Percentiles rank a stretch among this genome's conserved stretches.
phyloP scores from a whole-genome alignment of 2,329 filamentous ascomycete genomes.

The Periconia sp. region DNA sequence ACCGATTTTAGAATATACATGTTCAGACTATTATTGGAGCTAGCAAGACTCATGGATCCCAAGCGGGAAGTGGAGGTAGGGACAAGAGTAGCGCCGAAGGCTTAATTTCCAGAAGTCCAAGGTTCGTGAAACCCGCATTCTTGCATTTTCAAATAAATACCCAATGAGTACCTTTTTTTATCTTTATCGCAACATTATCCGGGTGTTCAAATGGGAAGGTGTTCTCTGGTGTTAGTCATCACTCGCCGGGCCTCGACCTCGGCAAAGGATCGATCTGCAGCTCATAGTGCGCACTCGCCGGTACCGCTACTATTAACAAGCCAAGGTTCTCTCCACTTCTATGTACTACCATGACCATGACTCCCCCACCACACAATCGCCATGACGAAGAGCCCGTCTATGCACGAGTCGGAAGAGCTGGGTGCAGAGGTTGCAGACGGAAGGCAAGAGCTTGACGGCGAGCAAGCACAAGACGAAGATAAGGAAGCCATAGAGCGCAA shows the following conservation, averaged over 20 bases:
- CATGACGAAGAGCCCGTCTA: slow-evolving; percentile 8
- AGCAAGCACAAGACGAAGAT: slow-evolving; percentile 4
- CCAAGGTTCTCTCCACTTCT: not conserved
- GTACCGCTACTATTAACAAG: slow-evolving; percentile 40
- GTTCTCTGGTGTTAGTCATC: not conserved
- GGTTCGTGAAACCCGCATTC: too few species aligned
- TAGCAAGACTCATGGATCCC: slow-evolving; percentile 51
- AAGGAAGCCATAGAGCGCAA: slow-evolving; percentile 49
- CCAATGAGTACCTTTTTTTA: too few species aligned
- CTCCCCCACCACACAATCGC: not conserved
- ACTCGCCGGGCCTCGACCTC: slow-evolving; percentile 4
- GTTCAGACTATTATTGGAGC: slow-evolving; percentile 61
- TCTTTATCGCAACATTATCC: too few species aligned
- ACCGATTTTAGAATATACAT: slow-evolving; percentile 79
- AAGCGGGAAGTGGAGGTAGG: slow-evolving; percentile 34
- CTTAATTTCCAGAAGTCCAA: too few species aligned
- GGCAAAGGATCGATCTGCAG: slow-evolving; percentile 3
- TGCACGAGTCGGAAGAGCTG: slow-evolving; percentile 8
- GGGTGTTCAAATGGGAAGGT: too few species aligned
- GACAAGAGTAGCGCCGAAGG: too few species aligned
- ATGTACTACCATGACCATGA: slow-evolving; percentile 7
- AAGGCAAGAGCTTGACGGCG: not conserved
- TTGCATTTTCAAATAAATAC: too few species aligned
- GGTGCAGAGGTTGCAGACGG: slow-evolving; percentile 3
- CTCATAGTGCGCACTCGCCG: not conserved